phyloP scores from a whole-genome alignment of 164 flowering plant genomes.

The Vitis rotundifolia region DNA sequence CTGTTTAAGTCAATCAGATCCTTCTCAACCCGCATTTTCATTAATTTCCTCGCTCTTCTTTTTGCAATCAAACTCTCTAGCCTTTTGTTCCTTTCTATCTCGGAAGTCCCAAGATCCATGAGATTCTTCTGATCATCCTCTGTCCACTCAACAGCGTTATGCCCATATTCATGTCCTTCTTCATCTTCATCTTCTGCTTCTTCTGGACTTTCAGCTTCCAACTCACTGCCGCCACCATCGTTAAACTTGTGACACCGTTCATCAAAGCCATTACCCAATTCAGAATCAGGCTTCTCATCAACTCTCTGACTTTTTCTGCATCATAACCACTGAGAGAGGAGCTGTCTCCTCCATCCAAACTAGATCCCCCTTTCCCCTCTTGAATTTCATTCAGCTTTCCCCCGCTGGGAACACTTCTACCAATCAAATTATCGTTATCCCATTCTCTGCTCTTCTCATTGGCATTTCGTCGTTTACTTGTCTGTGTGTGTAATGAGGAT shows the following conservation, averaged over 20 bases:
- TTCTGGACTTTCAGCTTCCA: constrained; percentile 21
- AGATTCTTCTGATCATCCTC: constrained; percentile 58
- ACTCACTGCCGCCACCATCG: constrained; percentile 10
- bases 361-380: constrained; percentile 9
- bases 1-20: constrained; percentile 14
- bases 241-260: constrained; percentile 5
- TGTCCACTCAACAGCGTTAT: constrained; percentile 40
- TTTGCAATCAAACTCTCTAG: constrained; percentile 60
- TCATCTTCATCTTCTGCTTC: constrained; percentile 27
- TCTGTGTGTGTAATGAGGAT: constrained; percentile 2
- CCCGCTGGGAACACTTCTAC: background rate
- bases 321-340: background rate
- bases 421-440: constrained; percentile 9
- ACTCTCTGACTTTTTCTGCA: background rate
- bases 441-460: constrained; percentile 9
- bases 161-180: constrained; percentile 25
- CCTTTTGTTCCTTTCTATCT: constrained; percentile 68
- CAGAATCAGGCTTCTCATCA: background rate
- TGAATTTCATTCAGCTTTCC: constrained; percentile 8
- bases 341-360: constrained; percentile 5
- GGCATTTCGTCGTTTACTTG: constrained; percentile 27
- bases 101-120: constrained; percentile 69
- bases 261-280: background rate
- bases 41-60: constrained; percentile 42
- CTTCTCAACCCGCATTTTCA: constrained; percentile 27